phyloP scores from a whole-genome alignment of 1,139 yeast genomes.

The Nakaseomyces delphensis region DNA sequence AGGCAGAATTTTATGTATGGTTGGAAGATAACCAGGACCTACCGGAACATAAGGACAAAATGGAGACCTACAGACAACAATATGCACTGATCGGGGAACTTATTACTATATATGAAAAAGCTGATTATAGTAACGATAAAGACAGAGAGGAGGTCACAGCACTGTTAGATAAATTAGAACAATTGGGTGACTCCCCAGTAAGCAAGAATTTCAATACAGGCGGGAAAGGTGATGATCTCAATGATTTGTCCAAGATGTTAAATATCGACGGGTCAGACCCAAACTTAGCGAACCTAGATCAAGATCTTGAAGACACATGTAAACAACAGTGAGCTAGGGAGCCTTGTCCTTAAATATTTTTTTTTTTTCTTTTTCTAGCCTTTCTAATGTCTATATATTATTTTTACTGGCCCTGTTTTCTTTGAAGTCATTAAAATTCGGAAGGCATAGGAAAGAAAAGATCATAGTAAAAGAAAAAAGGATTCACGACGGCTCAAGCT shows the following conservation, averaged over 20 bases:
- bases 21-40: constrained; percentile 36
- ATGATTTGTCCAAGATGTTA: constrained; percentile 21
- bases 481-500: no score
- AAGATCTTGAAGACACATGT: constrained; percentile 36
- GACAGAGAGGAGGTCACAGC: constrained; percentile 47
- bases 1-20: constrained; percentile 45
- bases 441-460: no score
- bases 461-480: no score
- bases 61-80: constrained; percentile 46
- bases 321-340: constrained; percentile 24
- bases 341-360: background rate
- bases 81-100: constrained; percentile 46
- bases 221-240: constrained; percentile 31
- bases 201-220: constrained; percentile 33
- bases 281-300: constrained; percentile 35
- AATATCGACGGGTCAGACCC: constrained; percentile 36
- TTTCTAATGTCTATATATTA: background rate
- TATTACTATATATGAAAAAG: constrained; percentile 48
- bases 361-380: constrained; percentile 2
- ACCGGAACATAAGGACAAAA: constrained; percentile 42
- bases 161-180: constrained; percentile 63
- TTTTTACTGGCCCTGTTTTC: background rate
- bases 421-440: no score
- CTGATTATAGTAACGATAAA: constrained; percentile 45
- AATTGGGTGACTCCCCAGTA: constrained; percentile 81